phyloP scores from a whole-genome alignment of 2,329 filamentous ascomycete species.

The Colletotrichum orbiculare region DNA sequence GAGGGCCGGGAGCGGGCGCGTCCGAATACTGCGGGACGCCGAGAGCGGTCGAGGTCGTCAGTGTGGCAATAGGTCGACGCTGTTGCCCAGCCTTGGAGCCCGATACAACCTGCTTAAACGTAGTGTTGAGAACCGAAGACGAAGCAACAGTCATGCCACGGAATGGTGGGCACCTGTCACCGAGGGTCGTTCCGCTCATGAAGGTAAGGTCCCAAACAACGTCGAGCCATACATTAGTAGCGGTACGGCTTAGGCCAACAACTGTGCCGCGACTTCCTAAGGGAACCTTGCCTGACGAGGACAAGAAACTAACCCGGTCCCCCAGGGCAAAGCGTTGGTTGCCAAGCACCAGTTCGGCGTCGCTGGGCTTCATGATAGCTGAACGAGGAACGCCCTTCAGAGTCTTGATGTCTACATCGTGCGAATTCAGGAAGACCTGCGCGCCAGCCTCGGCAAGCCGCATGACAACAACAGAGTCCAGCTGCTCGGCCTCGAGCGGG shows the following conservation, averaged over 20 bases:
- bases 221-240: conserved; percentile 85
- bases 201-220: conserved; percentile 94
- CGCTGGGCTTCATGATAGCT: conserved; percentile 90
- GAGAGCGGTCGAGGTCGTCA: conserved; percentile 65
- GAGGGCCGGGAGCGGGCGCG: conserved; percentile 62
- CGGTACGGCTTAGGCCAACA: conserved; percentile 91
- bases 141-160: conserved; percentile 90
- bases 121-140: conserved; percentile 89
- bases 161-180: conserved; percentile 91
- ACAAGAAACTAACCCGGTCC: conserved; percentile 92
- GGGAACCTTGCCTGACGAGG: conserved; percentile 92
- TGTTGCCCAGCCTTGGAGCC: conserved; percentile 69
- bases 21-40: conserved; percentile 73
- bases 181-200: conserved; percentile 95
- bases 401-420: conserved; percentile 71
- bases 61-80: conserved; percentile 59
- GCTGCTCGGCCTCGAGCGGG: conserved; percentile 94
- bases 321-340: conserved; percentile 87
- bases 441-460: conserved; percentile 83
- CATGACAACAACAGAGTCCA: conserved; percentile 90
- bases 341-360: conserved; percentile 92
- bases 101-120: conserved; percentile 82
- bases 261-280: conserved; percentile 93
- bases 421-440: conserved; percentile 61
- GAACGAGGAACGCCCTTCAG: conserved; percentile 85